Evolutionary conservation across 2,329 filamentous ascomycete genomes (phyloP).

Genomic region (Fusarium musae): DNA sequence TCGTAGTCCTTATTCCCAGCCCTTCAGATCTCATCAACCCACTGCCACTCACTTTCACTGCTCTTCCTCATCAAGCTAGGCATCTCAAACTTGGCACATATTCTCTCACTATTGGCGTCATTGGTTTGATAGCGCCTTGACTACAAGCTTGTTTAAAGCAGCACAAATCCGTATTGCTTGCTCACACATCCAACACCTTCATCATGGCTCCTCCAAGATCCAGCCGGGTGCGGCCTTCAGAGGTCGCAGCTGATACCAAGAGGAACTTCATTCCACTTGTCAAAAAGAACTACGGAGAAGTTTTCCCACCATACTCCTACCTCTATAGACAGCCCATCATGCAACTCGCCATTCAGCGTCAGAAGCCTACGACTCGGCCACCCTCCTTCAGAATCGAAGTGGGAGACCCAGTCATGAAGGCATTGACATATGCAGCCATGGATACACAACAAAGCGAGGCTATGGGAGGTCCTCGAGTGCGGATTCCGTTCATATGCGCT

Average conservation of each 20-base stretch:
- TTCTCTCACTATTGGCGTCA: slow-evolving; percentile 6
- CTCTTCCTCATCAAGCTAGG: slow-evolving; percentile 2
- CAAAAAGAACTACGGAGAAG: slow-evolving; percentile 63
- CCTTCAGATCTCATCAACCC: slow-evolving; percentile 17
- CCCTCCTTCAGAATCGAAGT: slow-evolving; percentile 63
- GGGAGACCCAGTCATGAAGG: slow-evolving; percentile 69
- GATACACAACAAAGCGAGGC: slow-evolving; percentile 54
- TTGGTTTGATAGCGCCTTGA: slow-evolving; percentile 7
- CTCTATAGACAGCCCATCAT: slow-evolving; percentile 64
- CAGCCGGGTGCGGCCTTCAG: slow-evolving; percentile 56
- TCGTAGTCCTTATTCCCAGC: slow-evolving; percentile 13
- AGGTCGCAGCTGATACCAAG: slow-evolving; percentile 80
- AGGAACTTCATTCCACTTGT: slow-evolving; percentile 74
- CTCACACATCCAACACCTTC: slow-evolving; percentile 1
- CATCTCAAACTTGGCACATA: not conserved
- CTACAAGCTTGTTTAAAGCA: not conserved
- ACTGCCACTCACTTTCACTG: slow-evolving; percentile 21
- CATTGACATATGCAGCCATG: slow-evolving; percentile 64
- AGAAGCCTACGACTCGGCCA: slow-evolving; percentile 50
- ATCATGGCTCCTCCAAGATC: slow-evolving; percentile 50
- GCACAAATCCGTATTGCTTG: slow-evolving; percentile 3
- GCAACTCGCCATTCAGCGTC: slow-evolving; percentile 56
- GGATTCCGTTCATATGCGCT: slow-evolving; percentile 75
- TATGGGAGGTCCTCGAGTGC: slow-evolving; percentile 48
- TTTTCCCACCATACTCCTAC: slow-evolving; percentile 68